phyloP scores from a whole-genome alignment of 108 stramenopile genomes.

The Skeletonema tropicum region DNA sequence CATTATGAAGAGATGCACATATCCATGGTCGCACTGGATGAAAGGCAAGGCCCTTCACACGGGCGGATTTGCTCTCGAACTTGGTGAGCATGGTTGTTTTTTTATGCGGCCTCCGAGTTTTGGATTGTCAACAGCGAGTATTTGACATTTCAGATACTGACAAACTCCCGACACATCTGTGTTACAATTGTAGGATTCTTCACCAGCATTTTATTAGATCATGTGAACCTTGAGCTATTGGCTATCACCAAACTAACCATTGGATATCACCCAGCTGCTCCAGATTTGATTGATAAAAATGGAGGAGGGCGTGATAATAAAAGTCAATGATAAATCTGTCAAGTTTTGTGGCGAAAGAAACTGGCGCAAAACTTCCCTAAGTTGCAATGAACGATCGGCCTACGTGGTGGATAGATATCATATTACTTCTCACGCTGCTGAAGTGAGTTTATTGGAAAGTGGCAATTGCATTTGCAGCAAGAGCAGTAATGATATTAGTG shows the following conservation, averaged over 20 bases:
- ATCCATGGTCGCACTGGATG: slow-evolving; percentile 99
- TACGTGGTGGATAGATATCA: neutral
- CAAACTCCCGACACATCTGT: too few species aligned
- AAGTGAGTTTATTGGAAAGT: neutral
- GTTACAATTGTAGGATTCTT: too few species aligned
- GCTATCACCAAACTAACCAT: too few species aligned
- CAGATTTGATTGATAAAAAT: too few species aligned
- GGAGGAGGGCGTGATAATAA: neutral
- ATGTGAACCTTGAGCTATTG: too few species aligned
- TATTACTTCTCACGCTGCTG: neutral
- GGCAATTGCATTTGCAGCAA: neutral
- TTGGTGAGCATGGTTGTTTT: slow-evolving; percentile 84
- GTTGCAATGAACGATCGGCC: neutral
- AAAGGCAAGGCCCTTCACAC: slow-evolving; percentile 99
- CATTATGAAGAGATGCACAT: slow-evolving; percentile 98
- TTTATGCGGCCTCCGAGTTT: neutral
- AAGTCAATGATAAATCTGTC: neutral
- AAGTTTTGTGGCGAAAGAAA: neutral
- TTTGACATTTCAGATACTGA: too few species aligned
- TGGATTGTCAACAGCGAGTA: neutral
- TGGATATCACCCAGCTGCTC: too few species aligned
- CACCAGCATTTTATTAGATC: too few species aligned
- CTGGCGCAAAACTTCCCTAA: neutral
- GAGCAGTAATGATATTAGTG: too few species aligned
- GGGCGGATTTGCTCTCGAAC: slow-evolving; percentile 97